Conservation (phyloP, 2,329 filamentous ascomycete species). For the Emydomyces testavorans region DNA sequence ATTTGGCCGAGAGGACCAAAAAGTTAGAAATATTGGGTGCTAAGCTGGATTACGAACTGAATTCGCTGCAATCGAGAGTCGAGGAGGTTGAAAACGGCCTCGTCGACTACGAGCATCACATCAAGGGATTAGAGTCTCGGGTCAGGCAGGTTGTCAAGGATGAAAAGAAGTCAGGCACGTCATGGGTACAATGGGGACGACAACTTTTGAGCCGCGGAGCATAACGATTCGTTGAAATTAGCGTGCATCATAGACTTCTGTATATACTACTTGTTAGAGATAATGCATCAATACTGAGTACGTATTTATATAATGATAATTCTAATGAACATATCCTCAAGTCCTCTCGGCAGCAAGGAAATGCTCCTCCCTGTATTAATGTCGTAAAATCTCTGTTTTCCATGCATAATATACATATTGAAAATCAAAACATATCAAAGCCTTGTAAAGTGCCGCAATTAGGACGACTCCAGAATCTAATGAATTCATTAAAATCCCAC, state of each 20-base stretch:
- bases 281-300: not conserved
- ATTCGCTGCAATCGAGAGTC: conserved; percentile 64
- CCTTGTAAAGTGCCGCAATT: not conserved
- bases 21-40: conserved; percentile 71
- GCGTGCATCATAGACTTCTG: not conserved
- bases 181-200: conserved; percentile 47
- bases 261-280: not conserved
- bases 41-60: conserved; percentile 85
- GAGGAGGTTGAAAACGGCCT: conserved; percentile 80
- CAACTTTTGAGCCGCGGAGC: conserved; percentile 20
- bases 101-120: conserved; percentile 65
- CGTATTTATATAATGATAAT: not conserved
- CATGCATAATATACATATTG: conserved; percentile 8
- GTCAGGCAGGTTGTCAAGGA: conserved; percentile 52
- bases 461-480: not conserved
- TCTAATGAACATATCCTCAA: not conserved
- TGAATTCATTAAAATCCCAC: not conserved
- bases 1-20: conserved; percentile 59
- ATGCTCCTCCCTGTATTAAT: not conserved
- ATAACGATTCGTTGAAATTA: conserved; percentile 4
- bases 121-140: conserved; percentile 56
- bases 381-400: not conserved
- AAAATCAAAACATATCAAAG: not conserved
- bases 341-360: not conserved
- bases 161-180: conserved; percentile 44